Evolutionary conservation across 2,329 filamentous ascomycete genomes (phyloP).

Genomic region (Aspergillus terreus): DNA sequence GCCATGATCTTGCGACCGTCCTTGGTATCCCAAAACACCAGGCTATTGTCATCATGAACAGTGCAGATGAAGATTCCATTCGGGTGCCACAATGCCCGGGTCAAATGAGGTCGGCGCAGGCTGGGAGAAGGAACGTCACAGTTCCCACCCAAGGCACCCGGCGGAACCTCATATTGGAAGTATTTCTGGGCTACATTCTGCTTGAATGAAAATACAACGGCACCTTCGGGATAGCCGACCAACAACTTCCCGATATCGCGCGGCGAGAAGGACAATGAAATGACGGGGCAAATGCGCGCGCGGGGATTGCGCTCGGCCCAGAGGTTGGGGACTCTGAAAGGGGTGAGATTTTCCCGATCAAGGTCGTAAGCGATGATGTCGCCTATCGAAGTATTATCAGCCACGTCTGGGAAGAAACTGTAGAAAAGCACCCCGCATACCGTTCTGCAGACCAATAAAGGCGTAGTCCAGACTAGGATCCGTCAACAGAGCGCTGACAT

Average conservation of each 20-base stretch:
- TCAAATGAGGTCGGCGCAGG: conserved; percentile 67
- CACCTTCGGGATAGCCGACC: conserved; percentile 85
- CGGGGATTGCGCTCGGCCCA: conserved; percentile 73
- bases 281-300: conserved; percentile 61
- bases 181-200: conserved; percentile 74
- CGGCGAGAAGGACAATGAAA: conserved; percentile 81
- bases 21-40: conserved; percentile 92
- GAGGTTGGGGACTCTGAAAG: conserved; percentile 80
- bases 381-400: conserved; percentile 40
- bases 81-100: conserved; percentile 89
- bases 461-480: conserved; percentile 94
- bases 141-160: conserved; percentile 76
- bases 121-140: conserved; percentile 60
- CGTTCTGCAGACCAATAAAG: conserved; percentile 75
- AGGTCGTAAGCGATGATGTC: conserved; percentile 92
- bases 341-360: conserved; percentile 71
- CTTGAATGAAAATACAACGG: conserved; percentile 91
- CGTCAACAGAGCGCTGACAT: conserved; percentile 69
- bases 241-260: conserved; percentile 87
- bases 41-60: conserved; percentile 81
- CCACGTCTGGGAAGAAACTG: not conserved
- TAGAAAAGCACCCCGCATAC: conserved; percentile 25
- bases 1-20: conserved; percentile 82
- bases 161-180: conserved; percentile 77
- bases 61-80: conserved; percentile 86